phyloP scores from a whole-genome alignment of 2,329 filamentous ascomycete species.

The Rhexocercosporidium sp. region DNA sequence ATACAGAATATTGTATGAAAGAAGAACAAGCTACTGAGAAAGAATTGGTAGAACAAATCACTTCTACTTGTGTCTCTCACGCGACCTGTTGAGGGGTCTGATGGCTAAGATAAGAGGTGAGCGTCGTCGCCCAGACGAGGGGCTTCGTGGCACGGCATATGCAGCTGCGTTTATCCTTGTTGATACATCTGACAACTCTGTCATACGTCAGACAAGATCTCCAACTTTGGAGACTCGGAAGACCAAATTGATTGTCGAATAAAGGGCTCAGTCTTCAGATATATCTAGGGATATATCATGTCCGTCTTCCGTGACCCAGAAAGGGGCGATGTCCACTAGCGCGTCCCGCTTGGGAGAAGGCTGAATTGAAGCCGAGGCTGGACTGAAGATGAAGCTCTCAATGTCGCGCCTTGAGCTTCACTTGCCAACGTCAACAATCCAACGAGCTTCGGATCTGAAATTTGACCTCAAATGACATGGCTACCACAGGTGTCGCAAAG shows the following conservation, averaged over 20 bases:
- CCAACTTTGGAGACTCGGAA: constrained; percentile 3
- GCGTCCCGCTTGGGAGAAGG: background rate
- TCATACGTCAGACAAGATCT: background rate
- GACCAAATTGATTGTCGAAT: background rate
- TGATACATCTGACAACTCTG: background rate
- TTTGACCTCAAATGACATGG: constrained; percentile 6
- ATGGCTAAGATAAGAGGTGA: constrained; percentile 23
- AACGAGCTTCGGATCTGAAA: background rate
- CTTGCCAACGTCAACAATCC: background rate
- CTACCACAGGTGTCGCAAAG: constrained; percentile 10
- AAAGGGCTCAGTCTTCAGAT: background rate
- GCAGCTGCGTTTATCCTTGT: constrained; percentile 8
- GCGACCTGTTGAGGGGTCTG: constrained; percentile 16
- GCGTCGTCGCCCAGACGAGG: constrained; percentile 15
- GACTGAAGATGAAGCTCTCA: background rate
- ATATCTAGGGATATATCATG: background rate
- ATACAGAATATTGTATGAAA: background rate
- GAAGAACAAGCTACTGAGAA: background rate
- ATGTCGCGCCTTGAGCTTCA: background rate
- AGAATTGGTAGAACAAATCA: background rate
- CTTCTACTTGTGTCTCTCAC: background rate
- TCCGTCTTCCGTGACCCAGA: background rate
- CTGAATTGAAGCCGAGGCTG: constrained; percentile 4
- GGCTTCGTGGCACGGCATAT: constrained; percentile 13
- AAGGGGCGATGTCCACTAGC: background rate